Conservation (phyloP, 352 stramenopile species). For the Peronospora tabacina region DNA sequence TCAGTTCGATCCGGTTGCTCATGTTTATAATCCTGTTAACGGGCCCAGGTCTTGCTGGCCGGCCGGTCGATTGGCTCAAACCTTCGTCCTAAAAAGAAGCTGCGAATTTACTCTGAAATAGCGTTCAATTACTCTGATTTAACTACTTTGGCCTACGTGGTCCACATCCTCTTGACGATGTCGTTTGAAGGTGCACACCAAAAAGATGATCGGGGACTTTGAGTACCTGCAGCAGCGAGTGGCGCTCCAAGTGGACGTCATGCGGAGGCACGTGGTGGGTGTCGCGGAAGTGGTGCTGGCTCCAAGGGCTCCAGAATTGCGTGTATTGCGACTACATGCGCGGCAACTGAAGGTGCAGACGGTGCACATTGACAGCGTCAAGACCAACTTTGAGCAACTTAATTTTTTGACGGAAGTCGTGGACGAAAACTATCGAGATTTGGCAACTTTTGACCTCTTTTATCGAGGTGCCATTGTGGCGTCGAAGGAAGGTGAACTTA, state of each 20-base stretch:
- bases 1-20: too few species aligned
- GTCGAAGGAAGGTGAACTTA: constrained; percentile 74
- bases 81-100: too few species aligned
- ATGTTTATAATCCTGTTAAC: too few species aligned
- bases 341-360: constrained; percentile 54
- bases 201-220: constrained; percentile 71
- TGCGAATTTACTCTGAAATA: too few species aligned
- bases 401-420: constrained; percentile 72
- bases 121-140: too few species aligned
- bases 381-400: constrained; percentile 68
- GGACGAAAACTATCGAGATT: constrained; percentile 69
- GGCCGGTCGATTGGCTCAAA: too few species aligned
- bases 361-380: constrained; percentile 50
- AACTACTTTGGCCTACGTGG: too few species aligned
- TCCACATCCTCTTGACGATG: background rate
- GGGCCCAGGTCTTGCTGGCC: too few species aligned
- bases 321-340: constrained; percentile 63
- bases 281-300: constrained; percentile 69
- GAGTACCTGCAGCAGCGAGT: constrained; percentile 81
- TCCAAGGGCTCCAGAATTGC: constrained; percentile 42
- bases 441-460: constrained; percentile 78
- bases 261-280: constrained; percentile 47
- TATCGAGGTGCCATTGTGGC: constrained; percentile 80
- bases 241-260: constrained; percentile 68
- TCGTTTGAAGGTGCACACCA: background rate